Evolutionary conservation across 1,284 basidiomycete species (phyloP).

Genomic region (Takashimella koratensis): DNA sequence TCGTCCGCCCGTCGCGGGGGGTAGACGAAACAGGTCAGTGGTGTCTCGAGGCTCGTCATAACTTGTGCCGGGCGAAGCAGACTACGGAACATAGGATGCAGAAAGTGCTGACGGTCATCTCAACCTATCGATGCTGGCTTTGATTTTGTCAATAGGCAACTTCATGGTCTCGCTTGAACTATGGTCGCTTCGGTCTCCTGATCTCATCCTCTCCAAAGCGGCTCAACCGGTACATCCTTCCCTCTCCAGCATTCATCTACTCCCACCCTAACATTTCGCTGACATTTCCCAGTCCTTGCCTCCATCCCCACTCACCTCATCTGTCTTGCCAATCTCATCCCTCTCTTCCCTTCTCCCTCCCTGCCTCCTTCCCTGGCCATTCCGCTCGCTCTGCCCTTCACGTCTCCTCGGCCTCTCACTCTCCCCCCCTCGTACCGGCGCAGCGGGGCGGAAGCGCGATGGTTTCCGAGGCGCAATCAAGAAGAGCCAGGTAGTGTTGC

Average conservation of each 20-base stretch:
- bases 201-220: constrained; percentile 26
- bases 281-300: background rate
- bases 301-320: constrained; percentile 31
- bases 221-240: constrained; percentile 46
- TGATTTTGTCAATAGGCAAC: constrained; percentile 40
- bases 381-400: constrained; percentile 41
- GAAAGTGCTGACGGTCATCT: too few species aligned
- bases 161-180: constrained; percentile 49
- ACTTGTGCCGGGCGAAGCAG: too few species aligned
- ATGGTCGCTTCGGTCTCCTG: constrained; percentile 25
- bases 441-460: background rate
- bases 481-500: constrained; percentile 35
- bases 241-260: too few species aligned
- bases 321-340: constrained; percentile 32
- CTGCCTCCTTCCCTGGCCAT: constrained; percentile 44
- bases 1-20: constrained; percentile 36
- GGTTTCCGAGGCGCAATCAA: background rate
- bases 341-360: constrained; percentile 29
- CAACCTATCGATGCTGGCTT: too few species aligned
- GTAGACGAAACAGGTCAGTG: constrained; percentile 38
- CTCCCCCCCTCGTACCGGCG: background rate
- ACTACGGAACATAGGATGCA: too few species aligned
- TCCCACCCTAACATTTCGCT: background rate
- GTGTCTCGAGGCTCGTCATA: too few species aligned
- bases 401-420: constrained; percentile 25